These are phyloP conservation scores for Ambrosiella cleistominuta DNA, from an alignment of 2,329 filamentous ascomycete genomes.

Conservation along the genomic window DNA sequence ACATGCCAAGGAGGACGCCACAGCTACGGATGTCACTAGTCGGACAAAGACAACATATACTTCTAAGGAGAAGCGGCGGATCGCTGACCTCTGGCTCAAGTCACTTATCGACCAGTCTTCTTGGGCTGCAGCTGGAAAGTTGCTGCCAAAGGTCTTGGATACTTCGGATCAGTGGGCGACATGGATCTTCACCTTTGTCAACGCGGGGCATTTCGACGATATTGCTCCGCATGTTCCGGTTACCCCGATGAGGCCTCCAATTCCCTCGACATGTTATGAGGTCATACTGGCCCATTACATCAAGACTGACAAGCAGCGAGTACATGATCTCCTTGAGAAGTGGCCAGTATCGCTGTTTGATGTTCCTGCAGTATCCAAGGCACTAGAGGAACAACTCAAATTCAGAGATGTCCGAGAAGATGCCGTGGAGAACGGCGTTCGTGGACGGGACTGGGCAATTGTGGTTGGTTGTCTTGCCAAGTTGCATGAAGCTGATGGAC, in stretches of 20 bases:
- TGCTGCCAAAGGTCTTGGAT: constrained; percentile 68
- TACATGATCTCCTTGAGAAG: constrained; percentile 60
- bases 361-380: constrained; percentile 54
- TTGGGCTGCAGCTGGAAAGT: constrained; percentile 61
- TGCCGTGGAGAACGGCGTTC: constrained; percentile 54
- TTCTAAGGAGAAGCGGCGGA: constrained; percentile 69
- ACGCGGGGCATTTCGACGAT: constrained; percentile 72
- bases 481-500: constrained; percentile 65
- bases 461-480: constrained; percentile 75
- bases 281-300: constrained; percentile 81
- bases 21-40: constrained; percentile 22
- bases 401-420: constrained; percentile 59
- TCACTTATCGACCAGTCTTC: constrained; percentile 59
- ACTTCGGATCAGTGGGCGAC: constrained; percentile 78
- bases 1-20: constrained; percentile 19
- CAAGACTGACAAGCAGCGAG: constrained; percentile 52
- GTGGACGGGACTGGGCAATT: constrained; percentile 69
- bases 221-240: constrained; percentile 72
- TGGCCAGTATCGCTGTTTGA: constrained; percentile 82
- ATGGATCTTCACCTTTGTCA: constrained; percentile 85
- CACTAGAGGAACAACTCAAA: constrained; percentile 66
- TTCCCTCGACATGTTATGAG: constrained; percentile 74
- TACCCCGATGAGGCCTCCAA: constrained; percentile 56
- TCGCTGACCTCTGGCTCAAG: constrained; percentile 86
- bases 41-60: constrained; percentile 21